A percentile compares a stretch with the other conserved stretches of the same genome.
Evolutionary conservation across 139 green algal species (phyloP).

Genomic region (Chlorella sp.): DNA sequence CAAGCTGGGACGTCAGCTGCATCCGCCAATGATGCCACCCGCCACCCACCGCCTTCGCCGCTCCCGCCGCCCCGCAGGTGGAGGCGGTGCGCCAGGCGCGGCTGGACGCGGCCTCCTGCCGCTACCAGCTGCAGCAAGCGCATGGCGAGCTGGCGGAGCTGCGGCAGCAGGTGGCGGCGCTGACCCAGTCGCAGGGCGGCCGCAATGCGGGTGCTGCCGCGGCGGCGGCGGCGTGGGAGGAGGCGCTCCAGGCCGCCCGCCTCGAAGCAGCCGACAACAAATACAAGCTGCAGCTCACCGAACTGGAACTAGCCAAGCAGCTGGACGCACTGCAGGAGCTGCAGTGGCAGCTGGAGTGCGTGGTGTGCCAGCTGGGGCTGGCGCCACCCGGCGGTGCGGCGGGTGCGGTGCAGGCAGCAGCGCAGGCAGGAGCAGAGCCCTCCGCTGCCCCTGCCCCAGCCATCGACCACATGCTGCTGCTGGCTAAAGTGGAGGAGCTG

Average conservation of each 20-base stretch:
- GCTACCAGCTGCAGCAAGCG: constrained; percentile 44
- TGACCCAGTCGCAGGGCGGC: not conserved
- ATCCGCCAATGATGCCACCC: not conserved
- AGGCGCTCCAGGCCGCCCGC: not conserved
- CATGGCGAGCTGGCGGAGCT: constrained; percentile 50
- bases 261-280: constrained; percentile 10
- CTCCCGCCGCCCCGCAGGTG: constrained; percentile 47
- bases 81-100: constrained; percentile 61
- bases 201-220: not conserved
- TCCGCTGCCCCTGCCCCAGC: not conserved
- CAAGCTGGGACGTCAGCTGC: not conserved
- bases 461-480: constrained; percentile 22
- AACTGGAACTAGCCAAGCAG: constrained; percentile 33
- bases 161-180: constrained; percentile 10
- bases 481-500: constrained; percentile 14
- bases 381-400: not conserved
- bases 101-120: constrained; percentile 15
- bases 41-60: too few relatives aligned
- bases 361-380: constrained; percentile 13
- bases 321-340: constrained; percentile 59
- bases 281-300: constrained; percentile 8
- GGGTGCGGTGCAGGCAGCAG: not conserved
- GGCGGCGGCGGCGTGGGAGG: not conserved
- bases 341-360: constrained; percentile 57
- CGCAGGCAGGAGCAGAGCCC: not conserved